Conservation (phyloP, 495 filamentous ascomycete species). For the Penicillium canescens region DNA sequence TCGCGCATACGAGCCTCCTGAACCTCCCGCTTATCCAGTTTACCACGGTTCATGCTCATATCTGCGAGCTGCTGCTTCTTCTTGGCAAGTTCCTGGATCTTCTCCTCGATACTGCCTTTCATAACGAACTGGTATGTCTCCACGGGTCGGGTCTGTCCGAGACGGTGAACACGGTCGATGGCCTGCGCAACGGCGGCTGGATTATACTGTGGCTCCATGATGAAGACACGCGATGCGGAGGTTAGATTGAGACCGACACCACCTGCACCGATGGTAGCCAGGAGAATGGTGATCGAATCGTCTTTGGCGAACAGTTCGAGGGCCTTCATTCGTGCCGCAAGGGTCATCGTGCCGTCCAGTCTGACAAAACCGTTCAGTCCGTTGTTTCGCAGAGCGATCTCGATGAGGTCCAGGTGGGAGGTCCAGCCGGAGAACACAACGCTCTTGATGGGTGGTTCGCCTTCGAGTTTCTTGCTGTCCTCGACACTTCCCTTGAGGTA, state of each 20-base stretch:
- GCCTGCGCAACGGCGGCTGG: constrained; percentile 93
- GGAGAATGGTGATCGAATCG: constrained; percentile 68
- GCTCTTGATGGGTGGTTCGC: constrained; percentile 74
- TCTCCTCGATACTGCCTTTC: constrained; percentile 87
- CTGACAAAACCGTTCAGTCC: constrained; percentile 67
- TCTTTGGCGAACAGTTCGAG: constrained; percentile 79
- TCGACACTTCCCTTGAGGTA: constrained; percentile 60
- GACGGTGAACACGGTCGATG: constrained; percentile 87
- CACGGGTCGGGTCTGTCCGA: constrained; percentile 86
- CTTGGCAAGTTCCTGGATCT: constrained; percentile 82
- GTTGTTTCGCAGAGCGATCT: constrained; percentile 72
- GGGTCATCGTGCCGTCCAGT: constrained; percentile 84
- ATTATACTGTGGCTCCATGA: constrained; percentile 99
- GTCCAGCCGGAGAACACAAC: constrained; percentile 97
- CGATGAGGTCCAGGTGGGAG: constrained; percentile 87
- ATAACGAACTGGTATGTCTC: constrained; percentile 84
- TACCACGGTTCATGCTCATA: constrained; percentile 73
- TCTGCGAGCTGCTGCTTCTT: constrained; percentile 90
- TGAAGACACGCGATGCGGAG: constrained; percentile 78
- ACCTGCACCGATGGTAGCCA: constrained; percentile 90
- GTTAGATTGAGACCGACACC: constrained; percentile 93
- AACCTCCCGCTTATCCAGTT: constrained; percentile 72
- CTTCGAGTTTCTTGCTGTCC: constrained; percentile 56
- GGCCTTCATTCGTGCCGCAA: constrained; percentile 65
- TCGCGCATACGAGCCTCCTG: constrained; percentile 77